A percentile compares a stretch with the other conserved stretches of the same genome.
Conservation (phyloP, 306 rosid species). For the Ormosia semicastrata region DNA sequence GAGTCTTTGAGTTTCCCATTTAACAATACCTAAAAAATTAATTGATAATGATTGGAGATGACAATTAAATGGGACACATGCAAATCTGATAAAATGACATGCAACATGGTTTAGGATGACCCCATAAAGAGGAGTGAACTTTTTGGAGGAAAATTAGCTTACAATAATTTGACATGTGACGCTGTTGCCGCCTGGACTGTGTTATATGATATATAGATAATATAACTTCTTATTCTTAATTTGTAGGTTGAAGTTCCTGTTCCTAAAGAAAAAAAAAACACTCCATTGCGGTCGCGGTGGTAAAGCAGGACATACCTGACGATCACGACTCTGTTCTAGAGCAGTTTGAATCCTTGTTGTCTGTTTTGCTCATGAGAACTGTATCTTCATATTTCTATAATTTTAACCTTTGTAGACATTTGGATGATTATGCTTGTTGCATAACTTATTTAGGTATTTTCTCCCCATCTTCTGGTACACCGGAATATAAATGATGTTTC, state of each 20-base stretch:
- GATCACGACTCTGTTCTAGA: not conserved
- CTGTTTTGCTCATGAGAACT: not conserved
- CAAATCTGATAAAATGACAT: not conserved
- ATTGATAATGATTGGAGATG: not conserved
- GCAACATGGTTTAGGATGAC: not conserved
- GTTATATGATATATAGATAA: not conserved
- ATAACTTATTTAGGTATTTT: not conserved
- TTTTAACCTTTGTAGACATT: not conserved
- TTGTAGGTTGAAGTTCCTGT: not conserved
- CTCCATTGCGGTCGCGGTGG: slow-evolving; percentile 10
- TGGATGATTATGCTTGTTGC: not conserved
- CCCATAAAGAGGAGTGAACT: not conserved
- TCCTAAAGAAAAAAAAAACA: not conserved
- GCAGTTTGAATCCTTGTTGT: not conserved
- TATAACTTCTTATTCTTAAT: not conserved
- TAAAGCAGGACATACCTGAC: slow-evolving; percentile 14
- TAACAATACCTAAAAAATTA: not conserved
- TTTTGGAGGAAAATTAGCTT: not conserved
- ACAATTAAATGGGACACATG: not conserved
- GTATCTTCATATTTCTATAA: not conserved
- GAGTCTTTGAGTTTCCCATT: not conserved
- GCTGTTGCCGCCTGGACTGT: not conserved
- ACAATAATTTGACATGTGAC: not conserved
- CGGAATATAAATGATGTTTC: not conserved
- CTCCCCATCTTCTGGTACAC: not conserved